Evolutionary conservation across 108 stramenopile species (phyloP).

Genomic region (Nannochloropsis gaditana): DNA sequence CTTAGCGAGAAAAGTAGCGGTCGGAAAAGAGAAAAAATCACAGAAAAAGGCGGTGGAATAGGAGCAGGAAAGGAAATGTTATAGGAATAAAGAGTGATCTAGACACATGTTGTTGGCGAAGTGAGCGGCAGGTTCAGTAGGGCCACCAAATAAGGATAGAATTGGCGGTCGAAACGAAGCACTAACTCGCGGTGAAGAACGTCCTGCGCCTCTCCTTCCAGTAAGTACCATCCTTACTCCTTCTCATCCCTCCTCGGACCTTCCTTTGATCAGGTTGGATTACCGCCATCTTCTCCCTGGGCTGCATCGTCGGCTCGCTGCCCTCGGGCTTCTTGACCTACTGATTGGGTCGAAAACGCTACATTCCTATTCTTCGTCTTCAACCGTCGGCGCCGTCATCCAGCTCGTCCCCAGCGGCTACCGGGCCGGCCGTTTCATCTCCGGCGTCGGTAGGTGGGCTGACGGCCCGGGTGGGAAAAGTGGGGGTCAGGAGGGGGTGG

Average conservation of each 20-base stretch:
- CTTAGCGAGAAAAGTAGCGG: neutral
- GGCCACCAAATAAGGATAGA: no score
- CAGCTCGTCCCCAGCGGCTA: no score
- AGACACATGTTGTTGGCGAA: neutral
- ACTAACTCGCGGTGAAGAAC: no score
- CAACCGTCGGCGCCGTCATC: conserved; percentile 13
- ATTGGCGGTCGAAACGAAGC: no score
- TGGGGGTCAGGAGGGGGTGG: no score
- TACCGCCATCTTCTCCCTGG: conserved; percentile 2
- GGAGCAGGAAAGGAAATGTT: neutral
- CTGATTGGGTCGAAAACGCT: neutral
- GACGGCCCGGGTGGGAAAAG: no score
- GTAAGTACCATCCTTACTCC: neutral
- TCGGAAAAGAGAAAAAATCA: neutral
- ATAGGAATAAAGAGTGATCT: neutral
- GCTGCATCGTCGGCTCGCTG: neutral
- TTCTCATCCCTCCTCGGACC: neutral
- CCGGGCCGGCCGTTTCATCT: conserved; percentile 16
- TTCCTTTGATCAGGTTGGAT: neutral
- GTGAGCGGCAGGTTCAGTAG: no score
- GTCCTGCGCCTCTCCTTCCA: no score
- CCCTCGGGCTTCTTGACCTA: neutral
- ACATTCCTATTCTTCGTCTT: neutral
- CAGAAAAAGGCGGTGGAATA: neutral
- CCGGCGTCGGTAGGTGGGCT: conserved; percentile 10